A percentile compares a stretch with the other conserved stretches of the same genome.
phyloP scores from a whole-genome alignment of 192 early-diverging fungal genomes.

The Coemansia sp. region DNA sequence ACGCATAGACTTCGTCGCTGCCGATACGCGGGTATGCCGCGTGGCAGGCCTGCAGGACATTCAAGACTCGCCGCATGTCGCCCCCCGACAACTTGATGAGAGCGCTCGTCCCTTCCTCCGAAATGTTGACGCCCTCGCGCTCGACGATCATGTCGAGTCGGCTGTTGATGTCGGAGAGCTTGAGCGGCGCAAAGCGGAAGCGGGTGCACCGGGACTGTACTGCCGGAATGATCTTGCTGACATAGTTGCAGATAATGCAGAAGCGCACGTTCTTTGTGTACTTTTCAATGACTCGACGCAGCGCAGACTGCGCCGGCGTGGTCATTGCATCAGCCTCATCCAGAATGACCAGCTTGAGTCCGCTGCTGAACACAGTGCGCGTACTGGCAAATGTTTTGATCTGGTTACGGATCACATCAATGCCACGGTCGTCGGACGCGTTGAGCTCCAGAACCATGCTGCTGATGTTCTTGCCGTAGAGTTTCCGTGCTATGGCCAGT shows the following conservation, averaged over 20 bases:
- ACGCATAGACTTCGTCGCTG: slow-evolving; percentile 80
- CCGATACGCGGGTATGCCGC: slow-evolving; percentile 74
- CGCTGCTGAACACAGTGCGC: slow-evolving; percentile 84
- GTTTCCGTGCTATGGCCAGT: slow-evolving; percentile 81
- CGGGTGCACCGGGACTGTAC: slow-evolving; percentile 97
- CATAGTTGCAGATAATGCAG: slow-evolving; percentile 99
- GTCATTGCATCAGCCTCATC: slow-evolving; percentile 99
- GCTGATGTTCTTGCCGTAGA: slow-evolving; percentile 78
- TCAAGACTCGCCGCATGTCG: slow-evolving; percentile 97
- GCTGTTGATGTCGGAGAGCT: slow-evolving; percentile 66
- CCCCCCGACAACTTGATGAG: slow-evolving; percentile 79
- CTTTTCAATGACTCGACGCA: slow-evolving; percentile 96
- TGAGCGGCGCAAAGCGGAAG: slow-evolving; percentile 90
- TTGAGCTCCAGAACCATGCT: slow-evolving; percentile 97
- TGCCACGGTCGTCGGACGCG: slow-evolving; percentile 97
- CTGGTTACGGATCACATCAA: slow-evolving; percentile 95
- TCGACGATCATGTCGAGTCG: slow-evolving; percentile 69
- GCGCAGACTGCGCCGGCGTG: slow-evolving; percentile 79
- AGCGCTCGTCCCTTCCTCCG: slow-evolving; percentile 70
- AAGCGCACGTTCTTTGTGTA: slow-evolving; percentile 97
- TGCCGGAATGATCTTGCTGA: slow-evolving; percentile 94
- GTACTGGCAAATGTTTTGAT: slow-evolving; percentile 98
- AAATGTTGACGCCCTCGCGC: slow-evolving; percentile 73
- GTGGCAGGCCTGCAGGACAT: slow-evolving; percentile 91
- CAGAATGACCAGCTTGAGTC: slow-evolving; percentile 93